Percentiles rank a stretch among this genome's conserved stretches.
These are phyloP conservation scores for Pseudopithomyces chartarum DNA, from an alignment of 2,329 filamentous ascomycete species.

Conservation along the genomic window DNA sequence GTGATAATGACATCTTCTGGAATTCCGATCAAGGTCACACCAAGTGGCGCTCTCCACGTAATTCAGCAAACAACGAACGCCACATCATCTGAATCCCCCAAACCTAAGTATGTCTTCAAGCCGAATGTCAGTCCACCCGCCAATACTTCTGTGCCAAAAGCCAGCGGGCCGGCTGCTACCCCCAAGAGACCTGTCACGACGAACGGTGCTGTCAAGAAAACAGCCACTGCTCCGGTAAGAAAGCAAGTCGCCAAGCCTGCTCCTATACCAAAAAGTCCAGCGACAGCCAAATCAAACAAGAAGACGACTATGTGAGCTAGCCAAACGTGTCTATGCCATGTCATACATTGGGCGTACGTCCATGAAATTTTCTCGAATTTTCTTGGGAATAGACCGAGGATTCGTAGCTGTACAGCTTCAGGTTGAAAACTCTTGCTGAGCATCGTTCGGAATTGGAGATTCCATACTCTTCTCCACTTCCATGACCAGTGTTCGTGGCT, in stretches of 20 bases:
- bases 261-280: background rate
- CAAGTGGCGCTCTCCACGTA: slow-evolving; percentile 29
- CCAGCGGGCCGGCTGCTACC: background rate
- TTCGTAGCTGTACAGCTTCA: no score
- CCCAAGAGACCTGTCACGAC: slow-evolving; percentile 9
- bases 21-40: slow-evolving; percentile 39
- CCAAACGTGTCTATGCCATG: no score
- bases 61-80: slow-evolving; percentile 13
- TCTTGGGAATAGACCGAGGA: no score
- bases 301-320: slow-evolving; percentile 1
- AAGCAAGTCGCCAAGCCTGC: slow-evolving; percentile 11
- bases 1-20: slow-evolving; percentile 36
- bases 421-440: no score
- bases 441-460: no score
- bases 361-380: no score
- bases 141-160: background rate
- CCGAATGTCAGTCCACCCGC: slow-evolving; percentile 2
- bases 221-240: background rate
- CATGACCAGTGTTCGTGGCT: no score
- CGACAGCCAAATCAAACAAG: background rate
- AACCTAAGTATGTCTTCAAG: slow-evolving; percentile 16
- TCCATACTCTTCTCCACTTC: no score
- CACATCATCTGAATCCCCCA: slow-evolving; percentile 1
- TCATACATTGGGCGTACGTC: no score
- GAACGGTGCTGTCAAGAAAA: slow-evolving; percentile 10